Evolutionary conservation across 805 yeast genomes (phyloP).

Genomic region (Grigorovia transvaalensis): DNA sequence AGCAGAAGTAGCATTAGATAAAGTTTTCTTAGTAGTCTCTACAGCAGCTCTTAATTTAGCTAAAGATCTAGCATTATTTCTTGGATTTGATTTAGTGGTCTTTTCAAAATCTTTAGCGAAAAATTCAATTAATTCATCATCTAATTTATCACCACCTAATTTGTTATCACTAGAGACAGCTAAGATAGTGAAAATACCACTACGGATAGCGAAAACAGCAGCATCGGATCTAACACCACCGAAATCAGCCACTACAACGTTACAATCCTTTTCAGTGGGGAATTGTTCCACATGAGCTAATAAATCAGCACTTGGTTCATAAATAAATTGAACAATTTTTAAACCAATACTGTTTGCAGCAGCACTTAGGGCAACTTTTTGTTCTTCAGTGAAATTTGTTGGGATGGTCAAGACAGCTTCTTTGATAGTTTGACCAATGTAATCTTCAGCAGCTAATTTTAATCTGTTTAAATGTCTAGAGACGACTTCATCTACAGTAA

Average conservation of each 20-base stretch:
- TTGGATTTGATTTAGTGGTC: slow-evolving; percentile 73
- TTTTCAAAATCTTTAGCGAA: slow-evolving; percentile 92
- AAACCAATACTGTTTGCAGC: slow-evolving; percentile 65
- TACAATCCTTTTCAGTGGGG: slow-evolving; percentile 22
- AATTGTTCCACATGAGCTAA: slow-evolving; percentile 63
- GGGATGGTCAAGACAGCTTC: slow-evolving; percentile 88
- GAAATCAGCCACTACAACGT: slow-evolving; percentile 78
- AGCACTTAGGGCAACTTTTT: slow-evolving; percentile 50
- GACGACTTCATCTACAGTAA: slow-evolving; percentile 68
- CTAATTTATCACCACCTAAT: slow-evolving; percentile 84
- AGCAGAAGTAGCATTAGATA: slow-evolving; percentile 79
- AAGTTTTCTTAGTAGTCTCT: slow-evolving; percentile 77
- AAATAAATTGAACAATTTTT: slow-evolving; percentile 73
- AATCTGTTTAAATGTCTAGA: slow-evolving; percentile 76
- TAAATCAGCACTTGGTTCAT: slow-evolving; percentile 88
- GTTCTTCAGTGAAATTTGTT: slow-evolving; percentile 69
- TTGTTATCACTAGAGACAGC: slow-evolving; percentile 74
- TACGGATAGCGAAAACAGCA: slow-evolving; percentile 85
- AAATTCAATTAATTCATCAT: slow-evolving; percentile 65
- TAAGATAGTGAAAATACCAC: slow-evolving; percentile 83
- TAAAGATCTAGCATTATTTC: slow-evolving; percentile 67
- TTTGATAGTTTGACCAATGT: slow-evolving; percentile 68
- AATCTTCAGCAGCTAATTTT: slow-evolving; percentile 85
- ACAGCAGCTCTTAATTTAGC: slow-evolving; percentile 84
- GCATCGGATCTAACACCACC: slow-evolving; percentile 96